Evolutionary conservation across 1,139 yeast genomes (phyloP), one percentile per base, ranked within the genome.

Genomic region (Geotrichum klebahnii): DNA sequence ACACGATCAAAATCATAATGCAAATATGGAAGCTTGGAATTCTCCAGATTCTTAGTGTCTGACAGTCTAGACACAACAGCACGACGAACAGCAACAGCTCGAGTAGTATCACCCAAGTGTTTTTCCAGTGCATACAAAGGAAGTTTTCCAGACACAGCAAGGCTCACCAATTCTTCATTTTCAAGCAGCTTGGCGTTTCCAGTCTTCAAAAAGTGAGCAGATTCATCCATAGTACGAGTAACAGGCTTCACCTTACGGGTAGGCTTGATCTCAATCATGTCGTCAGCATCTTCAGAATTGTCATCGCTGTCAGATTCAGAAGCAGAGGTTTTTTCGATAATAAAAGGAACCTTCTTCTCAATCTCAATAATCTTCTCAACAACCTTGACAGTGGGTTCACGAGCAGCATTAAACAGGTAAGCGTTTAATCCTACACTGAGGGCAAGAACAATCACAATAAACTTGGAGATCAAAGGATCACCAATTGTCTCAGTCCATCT

Each of bases 71-170:
- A 88, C 60, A 92, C 84, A 31, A 96, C 92, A 53, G 81, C 83
- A 70, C 98, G 84, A 71, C 99, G 90, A 51, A 94, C 84, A 47
- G 78, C 77, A 56, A 92, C 98, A 4, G 99, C 98, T 62, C 98
- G 82, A 14, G 88, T 80, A 53, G 83, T 88, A 65, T 92, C 92
- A 35, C 77, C 84, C 52, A 92, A 76, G 68, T 87, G 92, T 68
- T 90, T 92, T 67, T 92, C 99, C 57, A 94, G 77, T 0, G 97
- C 96, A 66, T 94, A 90, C 52, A 92, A 72, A 28, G 98, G 97
- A 53, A 94, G 72, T 63, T 86, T 86, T 35, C 95, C 95, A 12
- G 78, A 70, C 14, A 80, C 76, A 39, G 85, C 90, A 56, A 92
- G 77, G 2, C 79, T 70, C 4, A 84, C 76, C 53, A 92, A 78